A percentile compares a stretch with the other conserved stretches of the same genome.
These are phyloP conservation scores for Scedosporium aurantiacum DNA, from an alignment of 2,329 filamentous ascomycete genomes.

Conservation along the genomic window DNA sequence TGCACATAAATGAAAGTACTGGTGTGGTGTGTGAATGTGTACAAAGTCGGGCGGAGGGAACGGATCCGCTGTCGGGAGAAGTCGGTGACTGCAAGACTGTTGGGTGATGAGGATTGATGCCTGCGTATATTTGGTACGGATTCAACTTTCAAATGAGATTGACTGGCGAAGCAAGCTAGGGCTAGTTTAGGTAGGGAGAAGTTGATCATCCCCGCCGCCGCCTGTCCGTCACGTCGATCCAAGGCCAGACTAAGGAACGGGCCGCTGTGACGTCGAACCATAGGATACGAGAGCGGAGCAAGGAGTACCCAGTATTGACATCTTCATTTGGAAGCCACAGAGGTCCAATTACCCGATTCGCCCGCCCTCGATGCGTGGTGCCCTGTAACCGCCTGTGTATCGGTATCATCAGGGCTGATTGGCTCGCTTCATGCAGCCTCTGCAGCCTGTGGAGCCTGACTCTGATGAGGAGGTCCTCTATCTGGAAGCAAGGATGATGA, in stretches of 20 bases:
- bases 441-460: background rate
- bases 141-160: no score
- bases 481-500: slow-evolving; percentile 18
- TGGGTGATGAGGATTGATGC: no score
- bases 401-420: background rate
- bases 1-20: no score
- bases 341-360: background rate
- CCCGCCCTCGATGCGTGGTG: background rate
- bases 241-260: no score
- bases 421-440: background rate
- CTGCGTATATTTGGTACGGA: no score
- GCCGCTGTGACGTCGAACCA: background rate
- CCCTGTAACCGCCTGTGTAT: background rate
- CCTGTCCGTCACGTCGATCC: no score
- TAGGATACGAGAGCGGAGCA: background rate
- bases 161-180: no score
- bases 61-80: background rate
- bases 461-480: background rate
- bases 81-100: no score
- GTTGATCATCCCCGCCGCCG: no score
- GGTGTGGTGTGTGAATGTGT: no score
- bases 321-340: background rate
- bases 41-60: background rate
- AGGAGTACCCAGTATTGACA: background rate
- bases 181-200: no score